Conservation (phyloP, 345 rosid genomes). For the Arabis alpina region DNA sequence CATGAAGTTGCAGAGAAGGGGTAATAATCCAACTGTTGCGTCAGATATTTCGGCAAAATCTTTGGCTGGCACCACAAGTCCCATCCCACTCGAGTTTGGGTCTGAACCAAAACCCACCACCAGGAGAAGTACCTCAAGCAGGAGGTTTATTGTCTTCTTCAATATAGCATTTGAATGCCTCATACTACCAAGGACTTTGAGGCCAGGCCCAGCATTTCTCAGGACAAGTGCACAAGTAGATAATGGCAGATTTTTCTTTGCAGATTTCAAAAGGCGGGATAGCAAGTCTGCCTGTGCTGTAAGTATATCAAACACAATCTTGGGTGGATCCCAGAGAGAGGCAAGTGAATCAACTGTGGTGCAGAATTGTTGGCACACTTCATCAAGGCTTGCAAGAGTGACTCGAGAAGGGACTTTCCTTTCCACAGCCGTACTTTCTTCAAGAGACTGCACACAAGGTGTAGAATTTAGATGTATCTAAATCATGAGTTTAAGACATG, state of each 20-base stretch:
- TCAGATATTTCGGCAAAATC: constrained; percentile 67
- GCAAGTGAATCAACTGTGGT: constrained; percentile 52
- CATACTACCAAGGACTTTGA: constrained; percentile 60
- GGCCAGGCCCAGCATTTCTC: constrained; percentile 63
- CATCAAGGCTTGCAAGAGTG: constrained; percentile 56
- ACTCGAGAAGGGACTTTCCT: constrained; percentile 57
- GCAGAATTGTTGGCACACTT: constrained; percentile 50
- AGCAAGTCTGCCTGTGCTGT: constrained; percentile 73
- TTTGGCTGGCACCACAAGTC: constrained; percentile 51
- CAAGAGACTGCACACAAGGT: constrained; percentile 54
- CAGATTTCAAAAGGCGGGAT: constrained; percentile 60
- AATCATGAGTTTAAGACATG: constrained; percentile 10
- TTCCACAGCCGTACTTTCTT: constrained; percentile 43
- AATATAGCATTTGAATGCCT: constrained; percentile 50
- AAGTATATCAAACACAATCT: constrained; percentile 62
- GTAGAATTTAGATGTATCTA: constrained; percentile 15
- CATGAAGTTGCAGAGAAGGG: constrained; percentile 71
- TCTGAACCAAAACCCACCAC: constrained; percentile 51
- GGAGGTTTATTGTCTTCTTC: constrained; percentile 58
- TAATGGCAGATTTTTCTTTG: constrained; percentile 46
- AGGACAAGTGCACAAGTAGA: constrained; percentile 58
- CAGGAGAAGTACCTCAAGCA: constrained; percentile 64
- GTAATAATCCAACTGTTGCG: constrained; percentile 66
- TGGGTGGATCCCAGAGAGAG: constrained; percentile 54
- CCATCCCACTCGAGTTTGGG: constrained; percentile 36